Evolutionary conservation across 768 basidiomycete genomes (phyloP), one percentile per base, ranked within the genome.

Genomic region (Cyathus striatus): DNA sequence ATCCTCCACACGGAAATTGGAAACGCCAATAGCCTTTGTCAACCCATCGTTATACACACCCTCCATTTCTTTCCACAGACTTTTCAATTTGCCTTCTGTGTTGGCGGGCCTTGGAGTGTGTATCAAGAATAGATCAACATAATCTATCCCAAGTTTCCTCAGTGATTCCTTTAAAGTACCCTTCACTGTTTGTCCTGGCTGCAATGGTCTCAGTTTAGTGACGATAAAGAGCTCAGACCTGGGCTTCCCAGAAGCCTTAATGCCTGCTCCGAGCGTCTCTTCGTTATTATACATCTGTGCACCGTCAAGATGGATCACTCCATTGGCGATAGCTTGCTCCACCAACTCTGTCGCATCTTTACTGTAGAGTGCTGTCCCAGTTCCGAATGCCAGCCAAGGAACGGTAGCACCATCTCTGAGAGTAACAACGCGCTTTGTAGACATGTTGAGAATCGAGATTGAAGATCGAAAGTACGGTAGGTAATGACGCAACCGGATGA

Each of bases 121-220:
- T 41, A 89, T 66, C 44, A 86, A 62, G 60, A 77, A 86, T 43
- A 84, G 57, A 53, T 86, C 82, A 10, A 86, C 78, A 34, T 71
- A 72, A 42, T 76, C 66, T 41, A 80, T 42, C 16, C 58, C 60
- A 4, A 86, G 64, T 53, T 74, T 75, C 53, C 66, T 56, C 38
- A 88, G 58, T 6, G 81, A 83, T n/a, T 58, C 63, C 27, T 70
- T 52, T 9, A 90, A 56, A 0, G 72, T 63, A 3, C 68, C 64
- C 40, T 64, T 69, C 24, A 85, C 75, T 2, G 68, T 72, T 47
- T 69, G 59, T 6, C 73, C 71, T 0, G 65, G 61, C 6, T 49
- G 50, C 18, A 78, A 55, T 34, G 64, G 66, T 6, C 57, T 55
- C 34, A 83, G 61, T 49, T 84, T 82, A 17, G 81, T 83, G 30